phyloP scores from a whole-genome alignment of 2,329 filamentous ascomycete genomes.

The Trichoderma cornu-damae region DNA sequence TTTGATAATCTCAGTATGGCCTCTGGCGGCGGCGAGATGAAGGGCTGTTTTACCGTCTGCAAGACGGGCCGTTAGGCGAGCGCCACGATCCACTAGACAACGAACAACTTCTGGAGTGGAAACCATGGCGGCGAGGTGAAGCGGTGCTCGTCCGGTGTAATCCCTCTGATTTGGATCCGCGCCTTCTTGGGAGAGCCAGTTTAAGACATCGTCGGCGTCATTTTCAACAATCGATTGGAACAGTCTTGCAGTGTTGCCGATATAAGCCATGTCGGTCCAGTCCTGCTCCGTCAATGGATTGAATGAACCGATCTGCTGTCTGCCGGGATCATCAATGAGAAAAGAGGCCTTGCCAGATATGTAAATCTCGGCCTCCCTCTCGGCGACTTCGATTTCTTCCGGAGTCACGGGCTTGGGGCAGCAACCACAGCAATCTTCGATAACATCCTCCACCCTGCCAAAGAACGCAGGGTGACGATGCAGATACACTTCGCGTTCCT shows the following conservation, averaged over 20 bases:
- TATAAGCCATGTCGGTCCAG: constrained; percentile 89
- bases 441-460: constrained; percentile 66
- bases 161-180: constrained; percentile 69
- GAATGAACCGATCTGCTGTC: constrained; percentile 67
- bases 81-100: constrained; percentile 64
- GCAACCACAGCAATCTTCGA: constrained; percentile 74
- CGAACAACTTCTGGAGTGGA: constrained; percentile 67
- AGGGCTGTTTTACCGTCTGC: constrained; percentile 77
- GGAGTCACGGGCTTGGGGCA: constrained; percentile 66
- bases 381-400: constrained; percentile 65
- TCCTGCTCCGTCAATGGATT: constrained; percentile 76
- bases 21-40: constrained; percentile 72
- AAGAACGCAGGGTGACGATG: constrained; percentile 86
- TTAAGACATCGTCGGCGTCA: constrained; percentile 63
- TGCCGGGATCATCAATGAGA: constrained; percentile 73
- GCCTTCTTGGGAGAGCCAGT: constrained; percentile 64
- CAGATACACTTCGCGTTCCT: constrained; percentile 69
- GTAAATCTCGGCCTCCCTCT: constrained; percentile 69
- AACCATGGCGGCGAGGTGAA: constrained; percentile 68
- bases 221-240: constrained; percentile 77
- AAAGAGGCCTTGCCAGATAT: constrained; percentile 70
- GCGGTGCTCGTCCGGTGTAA: constrained; percentile 70
- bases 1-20: constrained; percentile 62
- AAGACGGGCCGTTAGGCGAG: constrained; percentile 66
- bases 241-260: constrained; percentile 70